Percentiles rank a stretch among this genome's conserved stretches.
These are phyloP conservation scores for Vaccinium corymbosum DNA, from an alignment of 148 eudicot species.

Conservation along the genomic window DNA sequence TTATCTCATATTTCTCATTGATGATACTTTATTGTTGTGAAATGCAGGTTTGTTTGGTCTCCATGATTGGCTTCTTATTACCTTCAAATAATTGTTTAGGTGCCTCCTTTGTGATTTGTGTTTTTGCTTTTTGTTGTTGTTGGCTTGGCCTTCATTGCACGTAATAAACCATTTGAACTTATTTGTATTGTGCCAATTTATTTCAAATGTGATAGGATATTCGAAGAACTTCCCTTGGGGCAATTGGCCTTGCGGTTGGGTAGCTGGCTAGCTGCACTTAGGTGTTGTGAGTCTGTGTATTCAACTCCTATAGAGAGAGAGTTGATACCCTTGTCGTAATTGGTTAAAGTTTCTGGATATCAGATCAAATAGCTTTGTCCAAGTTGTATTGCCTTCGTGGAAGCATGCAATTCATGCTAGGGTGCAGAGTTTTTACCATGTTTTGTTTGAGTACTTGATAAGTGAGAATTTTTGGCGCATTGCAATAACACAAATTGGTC, in stretches of 20 bases:
- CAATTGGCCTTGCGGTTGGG: neutral
- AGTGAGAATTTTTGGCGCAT: neutral
- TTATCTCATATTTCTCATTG: neutral
- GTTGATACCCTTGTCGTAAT: neutral
- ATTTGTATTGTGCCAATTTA: neutral
- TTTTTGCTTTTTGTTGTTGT: neutral
- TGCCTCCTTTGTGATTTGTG: neutral
- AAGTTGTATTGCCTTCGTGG: neutral
- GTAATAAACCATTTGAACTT: neutral
- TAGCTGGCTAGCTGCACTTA: neutral
- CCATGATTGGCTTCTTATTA: neutral
- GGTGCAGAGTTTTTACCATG: neutral
- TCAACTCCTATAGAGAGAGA: neutral
- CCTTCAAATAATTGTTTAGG: neutral
- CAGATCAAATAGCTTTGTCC: neutral
- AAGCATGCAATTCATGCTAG: neutral
- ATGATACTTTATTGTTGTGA: neutral
- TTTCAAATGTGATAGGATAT: neutral
- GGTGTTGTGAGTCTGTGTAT: neutral
- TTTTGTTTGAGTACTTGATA: slow-evolving; percentile 3
- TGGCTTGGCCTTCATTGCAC: neutral
- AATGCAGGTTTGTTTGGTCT: neutral
- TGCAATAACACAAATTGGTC: neutral
- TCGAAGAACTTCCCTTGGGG: neutral
- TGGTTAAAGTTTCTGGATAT: neutral